phyloP scores from a whole-genome alignment of 1,284 basidiomycete species.

The Tilletia setariae region DNA sequence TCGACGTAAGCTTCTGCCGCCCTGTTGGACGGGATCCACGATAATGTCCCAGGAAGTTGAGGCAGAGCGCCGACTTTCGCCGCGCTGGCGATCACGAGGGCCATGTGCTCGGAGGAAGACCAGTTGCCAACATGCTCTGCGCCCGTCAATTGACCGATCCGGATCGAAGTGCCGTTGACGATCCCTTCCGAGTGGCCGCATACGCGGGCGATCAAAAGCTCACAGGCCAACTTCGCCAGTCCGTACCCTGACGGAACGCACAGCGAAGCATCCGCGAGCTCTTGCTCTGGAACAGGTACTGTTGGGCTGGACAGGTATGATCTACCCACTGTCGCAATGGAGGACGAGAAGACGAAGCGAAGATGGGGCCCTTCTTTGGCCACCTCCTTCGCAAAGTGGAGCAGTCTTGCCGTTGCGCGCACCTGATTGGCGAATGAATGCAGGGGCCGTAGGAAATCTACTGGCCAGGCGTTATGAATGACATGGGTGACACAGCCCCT shows the following conservation, averaged over 20 bases:
- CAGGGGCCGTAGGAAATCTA: conserved; percentile 1
- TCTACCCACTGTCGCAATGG: neutral
- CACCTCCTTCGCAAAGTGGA: neutral
- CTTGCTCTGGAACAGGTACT: neutral
- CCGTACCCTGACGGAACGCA: neutral
- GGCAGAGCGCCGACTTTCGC: neutral
- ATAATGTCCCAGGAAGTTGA: neutral
- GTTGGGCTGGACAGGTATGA: neutral
- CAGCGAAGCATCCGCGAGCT: neutral
- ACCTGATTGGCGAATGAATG: neutral
- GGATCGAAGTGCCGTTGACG: conserved; percentile 12
- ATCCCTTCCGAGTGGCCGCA: neutral
- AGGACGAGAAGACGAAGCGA: neutral
- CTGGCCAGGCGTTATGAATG: conserved; percentile 5
- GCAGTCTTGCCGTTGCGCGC: neutral
- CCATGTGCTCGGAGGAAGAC: neutral
- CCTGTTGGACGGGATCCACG: conserved; percentile 8
- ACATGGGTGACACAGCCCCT: neutral
- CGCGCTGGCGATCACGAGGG: neutral
- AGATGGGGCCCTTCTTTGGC: neutral
- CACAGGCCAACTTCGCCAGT: neutral
- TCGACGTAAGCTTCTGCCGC: neutral
- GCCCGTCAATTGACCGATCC: conserved; percentile 7
- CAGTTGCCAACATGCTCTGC: neutral
- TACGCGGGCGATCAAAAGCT: neutral